These are phyloP conservation scores for Apodospora peruviana DNA, from an alignment of 495 filamentous ascomycete genomes.

Conservation along the genomic window DNA sequence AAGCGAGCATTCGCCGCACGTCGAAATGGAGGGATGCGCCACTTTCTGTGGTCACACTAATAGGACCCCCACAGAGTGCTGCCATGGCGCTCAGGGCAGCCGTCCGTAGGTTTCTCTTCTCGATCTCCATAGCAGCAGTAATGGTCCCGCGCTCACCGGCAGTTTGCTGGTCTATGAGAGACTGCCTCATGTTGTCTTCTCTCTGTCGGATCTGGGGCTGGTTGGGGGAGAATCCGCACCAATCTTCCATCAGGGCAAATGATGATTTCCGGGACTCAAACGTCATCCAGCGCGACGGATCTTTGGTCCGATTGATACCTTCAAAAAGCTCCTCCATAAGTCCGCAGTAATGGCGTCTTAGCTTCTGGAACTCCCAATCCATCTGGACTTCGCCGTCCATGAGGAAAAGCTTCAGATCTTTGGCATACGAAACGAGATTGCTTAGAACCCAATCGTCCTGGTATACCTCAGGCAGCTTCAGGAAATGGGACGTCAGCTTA, in stretches of 20 bases:
- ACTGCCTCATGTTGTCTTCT: conserved; percentile 84
- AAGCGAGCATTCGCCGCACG: conserved; percentile 81
- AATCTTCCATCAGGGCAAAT: conserved; percentile 96
- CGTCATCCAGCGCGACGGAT: conserved; percentile 87
- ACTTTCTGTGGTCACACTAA: conserved; percentile 81
- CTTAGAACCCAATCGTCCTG: conserved; percentile 89
- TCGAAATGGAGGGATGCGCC: conserved; percentile 83
- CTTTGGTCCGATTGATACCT: conserved; percentile 78
- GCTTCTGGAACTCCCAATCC: conserved; percentile 91
- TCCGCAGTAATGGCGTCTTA: conserved; percentile 89
- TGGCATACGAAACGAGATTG: conserved; percentile 84
- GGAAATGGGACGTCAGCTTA: conserved; percentile 85
- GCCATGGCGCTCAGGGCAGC: conserved; percentile 96
- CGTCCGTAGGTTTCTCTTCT: conserved; percentile 84
- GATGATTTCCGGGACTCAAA: conserved; percentile 92
- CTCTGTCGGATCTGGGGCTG: conserved; percentile 72
- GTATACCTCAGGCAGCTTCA: conserved; percentile 72
- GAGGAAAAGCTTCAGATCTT: conserved; percentile 86
- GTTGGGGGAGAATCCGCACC: conserved; percentile 96
- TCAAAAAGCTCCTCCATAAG: conserved; percentile 90
- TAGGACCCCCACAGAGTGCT: conserved; percentile 83
- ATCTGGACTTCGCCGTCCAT: conserved; percentile 92
- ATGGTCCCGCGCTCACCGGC: conserved; percentile 65
- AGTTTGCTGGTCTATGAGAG: conserved; percentile 58
- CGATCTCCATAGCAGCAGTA: conserved; percentile 89